A percentile compares a stretch with the other conserved stretches of the same genome.
Conservation (phyloP, 768 basidiomycete genomes). For the Termitomyces sp. region DNA sequence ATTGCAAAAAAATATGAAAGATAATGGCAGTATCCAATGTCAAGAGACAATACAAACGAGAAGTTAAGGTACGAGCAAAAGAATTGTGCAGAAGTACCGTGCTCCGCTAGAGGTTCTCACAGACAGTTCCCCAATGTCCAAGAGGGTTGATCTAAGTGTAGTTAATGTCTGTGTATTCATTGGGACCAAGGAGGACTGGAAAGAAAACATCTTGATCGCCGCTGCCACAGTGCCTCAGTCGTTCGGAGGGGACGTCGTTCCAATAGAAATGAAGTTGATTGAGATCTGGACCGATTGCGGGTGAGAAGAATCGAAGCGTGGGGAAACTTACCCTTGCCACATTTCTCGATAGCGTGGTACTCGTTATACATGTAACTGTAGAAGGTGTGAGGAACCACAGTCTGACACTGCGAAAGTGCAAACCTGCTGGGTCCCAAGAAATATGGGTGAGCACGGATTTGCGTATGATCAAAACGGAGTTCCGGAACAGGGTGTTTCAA, state of each 20-base stretch:
- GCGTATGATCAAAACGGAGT: constrained; percentile 13
- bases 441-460: constrained; percentile 19
- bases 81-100: not conserved
- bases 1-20: no score
- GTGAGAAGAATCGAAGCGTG: not conserved
- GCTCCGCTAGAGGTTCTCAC: not conserved
- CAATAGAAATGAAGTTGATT: constrained; percentile 7
- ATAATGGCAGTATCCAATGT: not conserved
- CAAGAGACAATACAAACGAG: not conserved
- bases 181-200: constrained; percentile 12
- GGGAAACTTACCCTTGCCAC: constrained; percentile 5
- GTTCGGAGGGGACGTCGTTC: constrained; percentile 9
- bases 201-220: constrained; percentile 14
- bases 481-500: constrained; percentile 14
- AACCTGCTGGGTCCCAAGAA: constrained; percentile 18
- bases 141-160: constrained; percentile 25
- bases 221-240: not conserved
- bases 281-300: constrained; percentile 1
- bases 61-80: not conserved
- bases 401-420: not conserved
- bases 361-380: constrained; percentile 11
- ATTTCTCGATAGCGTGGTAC: constrained; percentile 14
- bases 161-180: constrained; percentile 3
- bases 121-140: constrained; percentile 18
- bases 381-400: not conserved